These are phyloP conservation scores for Trametes punicea DNA, from an alignment of 768 basidiomycete species.

Conservation along the genomic window DNA sequence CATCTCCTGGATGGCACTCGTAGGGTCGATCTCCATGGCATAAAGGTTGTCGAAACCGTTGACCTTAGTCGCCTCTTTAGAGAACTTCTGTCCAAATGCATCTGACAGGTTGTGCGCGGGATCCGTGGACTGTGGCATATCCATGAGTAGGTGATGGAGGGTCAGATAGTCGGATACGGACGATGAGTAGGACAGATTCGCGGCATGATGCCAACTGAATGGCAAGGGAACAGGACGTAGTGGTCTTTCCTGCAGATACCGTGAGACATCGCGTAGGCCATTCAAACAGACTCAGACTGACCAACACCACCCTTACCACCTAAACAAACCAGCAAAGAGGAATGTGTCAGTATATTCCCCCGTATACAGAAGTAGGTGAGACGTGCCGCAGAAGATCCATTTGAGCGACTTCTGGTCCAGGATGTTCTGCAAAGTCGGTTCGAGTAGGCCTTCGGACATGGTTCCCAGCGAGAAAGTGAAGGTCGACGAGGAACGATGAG, in stretches of 20 bases:
- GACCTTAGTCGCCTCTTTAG: constrained; percentile 97
- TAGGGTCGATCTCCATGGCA: constrained; percentile 99
- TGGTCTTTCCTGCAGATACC: constrained; percentile 81
- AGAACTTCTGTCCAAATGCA: constrained; percentile 98
- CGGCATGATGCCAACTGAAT: constrained; percentile 88
- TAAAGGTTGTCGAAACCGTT: constrained; percentile 96
- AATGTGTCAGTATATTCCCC: constrained; percentile 7
- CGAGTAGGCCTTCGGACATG: constrained; percentile 65
- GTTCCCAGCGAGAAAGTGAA: not conserved
- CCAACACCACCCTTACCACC: constrained; percentile 99
- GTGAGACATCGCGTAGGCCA: not conserved
- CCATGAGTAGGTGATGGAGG: not conserved
- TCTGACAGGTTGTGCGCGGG: constrained; percentile 99
- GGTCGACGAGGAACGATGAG: not conserved
- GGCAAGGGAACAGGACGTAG: constrained; percentile 96
- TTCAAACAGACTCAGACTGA: constrained; percentile 36
- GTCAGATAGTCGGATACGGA: constrained; percentile 25
- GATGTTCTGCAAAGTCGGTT: constrained; percentile 89
- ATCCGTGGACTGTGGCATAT: constrained; percentile 77
- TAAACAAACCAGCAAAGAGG: constrained; percentile 31
- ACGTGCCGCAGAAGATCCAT: constrained; percentile 98
- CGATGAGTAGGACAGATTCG: constrained; percentile 96
- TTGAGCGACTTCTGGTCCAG: constrained; percentile 91
- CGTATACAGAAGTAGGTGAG: constrained; percentile 2
- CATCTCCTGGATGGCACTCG: constrained; percentile 98